Evolutionary conservation across 148 eudicot genomes (phyloP), one percentile per base, ranked within the genome.

Genomic region (Gaultheria prostrata): DNA sequence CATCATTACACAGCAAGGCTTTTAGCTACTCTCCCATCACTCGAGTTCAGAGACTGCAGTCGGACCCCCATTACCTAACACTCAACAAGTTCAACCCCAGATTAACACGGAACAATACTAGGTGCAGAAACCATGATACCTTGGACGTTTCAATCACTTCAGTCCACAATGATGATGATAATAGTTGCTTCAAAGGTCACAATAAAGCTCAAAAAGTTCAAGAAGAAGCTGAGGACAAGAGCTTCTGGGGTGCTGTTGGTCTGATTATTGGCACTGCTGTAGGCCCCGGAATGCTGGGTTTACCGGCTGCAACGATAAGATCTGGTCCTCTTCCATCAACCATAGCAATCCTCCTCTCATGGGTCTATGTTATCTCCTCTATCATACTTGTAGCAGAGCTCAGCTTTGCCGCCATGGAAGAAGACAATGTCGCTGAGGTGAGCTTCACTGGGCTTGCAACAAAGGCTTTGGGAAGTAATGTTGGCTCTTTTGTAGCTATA

Each of bases 261-360:
- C 83, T 93, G 82, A 93, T 93, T 54, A 88, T 93, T 63, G 96
- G 96, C 48, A 93, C 94, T 1, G 96, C 94, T 28, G 90, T 93
- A 2, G 96, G 94, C 70, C 96, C 94, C 8, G 94, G 96, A 86
- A 93, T 92, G 93, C 80, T 93, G 56, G 94, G 92, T 24, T 89
- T 93, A 63, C 94, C 96, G 39, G 88, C 93, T 61, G 91, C 87
- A 82, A 92, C 92, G 3, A 88, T 93, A 77, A 93, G 85, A 88
- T 91, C 94, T 18, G 96, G 96, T 57, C 90, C 93, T 53, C 67
- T 93, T 13, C 93, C 94, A 76, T 93, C 96, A 6, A 86, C 92
- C 1, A 9, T 92, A 35, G 88, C 93, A 20, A 92, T 93, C 43
- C 83, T 93, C 56, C 81, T 93, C 53, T 93, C 96, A 70, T 93